Evolutionary conservation across 495 filamentous ascomycete genomes (phyloP).

Genomic region (Neurospora sp.): DNA sequence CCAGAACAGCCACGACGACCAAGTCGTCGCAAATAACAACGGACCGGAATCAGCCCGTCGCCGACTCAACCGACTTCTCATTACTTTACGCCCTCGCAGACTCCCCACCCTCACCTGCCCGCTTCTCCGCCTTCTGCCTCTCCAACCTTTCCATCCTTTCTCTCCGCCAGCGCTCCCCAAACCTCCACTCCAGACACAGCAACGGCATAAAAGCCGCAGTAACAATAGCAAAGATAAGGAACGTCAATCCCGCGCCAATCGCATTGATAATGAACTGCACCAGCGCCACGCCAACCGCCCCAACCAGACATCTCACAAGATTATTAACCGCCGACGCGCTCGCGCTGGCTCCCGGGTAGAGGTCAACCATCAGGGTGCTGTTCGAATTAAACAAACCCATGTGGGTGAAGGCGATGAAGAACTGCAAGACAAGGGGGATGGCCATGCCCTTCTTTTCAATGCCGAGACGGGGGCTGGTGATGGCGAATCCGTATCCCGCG

Average conservation of each 20-base stretch:
- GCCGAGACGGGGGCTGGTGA: conserved; percentile 31
- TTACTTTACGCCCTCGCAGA: not conserved
- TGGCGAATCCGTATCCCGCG: conserved; percentile 43
- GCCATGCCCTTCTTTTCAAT: conserved; percentile 23
- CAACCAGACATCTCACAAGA: conserved; percentile 49
- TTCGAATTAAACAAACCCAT: conserved; percentile 33
- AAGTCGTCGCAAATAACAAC: not conserved
- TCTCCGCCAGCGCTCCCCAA: conserved; percentile 21
- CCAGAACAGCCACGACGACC: not conserved
- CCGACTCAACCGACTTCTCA: not conserved
- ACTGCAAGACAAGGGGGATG: conserved; percentile 36
- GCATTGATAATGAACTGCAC: conserved; percentile 48
- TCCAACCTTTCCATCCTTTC: conserved; percentile 11
- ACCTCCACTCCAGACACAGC: conserved; percentile 25
- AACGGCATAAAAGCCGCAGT: conserved; percentile 37
- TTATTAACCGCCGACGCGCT: conserved; percentile 59
- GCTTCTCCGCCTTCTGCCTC: conserved; percentile 4
- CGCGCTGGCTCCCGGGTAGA: conserved; percentile 46
- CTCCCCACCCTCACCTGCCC: not conserved
- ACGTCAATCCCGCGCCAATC: conserved; percentile 53
- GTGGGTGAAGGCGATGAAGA: conserved; percentile 36
- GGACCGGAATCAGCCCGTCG: not conserved
- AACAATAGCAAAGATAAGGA: conserved; percentile 46
- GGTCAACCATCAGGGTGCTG: conserved; percentile 48
- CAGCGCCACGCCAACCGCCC: conserved; percentile 51